Evolutionary conservation across 2,329 filamentous ascomycete genomes (phyloP).

Genomic region (Coleophoma crateriformis): DNA sequence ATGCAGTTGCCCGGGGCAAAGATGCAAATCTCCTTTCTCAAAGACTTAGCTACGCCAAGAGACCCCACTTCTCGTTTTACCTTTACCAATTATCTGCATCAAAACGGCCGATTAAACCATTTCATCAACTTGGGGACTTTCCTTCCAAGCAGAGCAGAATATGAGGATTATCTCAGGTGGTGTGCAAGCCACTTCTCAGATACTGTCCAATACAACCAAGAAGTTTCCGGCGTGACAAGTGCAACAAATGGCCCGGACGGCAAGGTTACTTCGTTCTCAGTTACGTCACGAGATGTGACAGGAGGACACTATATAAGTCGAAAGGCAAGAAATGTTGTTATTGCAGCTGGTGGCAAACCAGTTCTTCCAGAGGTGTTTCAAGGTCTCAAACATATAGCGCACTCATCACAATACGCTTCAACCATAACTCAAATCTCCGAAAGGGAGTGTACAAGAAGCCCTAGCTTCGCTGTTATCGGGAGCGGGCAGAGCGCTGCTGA

Average conservation of each 20-base stretch:
- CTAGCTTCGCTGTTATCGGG: constrained; percentile 71
- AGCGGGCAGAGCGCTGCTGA: constrained; percentile 91
- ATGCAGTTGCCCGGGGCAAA: constrained; percentile 88
- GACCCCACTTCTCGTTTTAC: constrained; percentile 86
- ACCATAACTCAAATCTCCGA: constrained; percentile 50
- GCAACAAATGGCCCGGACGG: constrained; percentile 10
- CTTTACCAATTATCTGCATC: constrained; percentile 89
- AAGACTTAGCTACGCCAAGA: constrained; percentile 83
- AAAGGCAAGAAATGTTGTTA: constrained; percentile 46
- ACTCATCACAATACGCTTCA: constrained; percentile 82
- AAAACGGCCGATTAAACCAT: constrained; percentile 72
- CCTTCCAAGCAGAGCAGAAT: constrained; percentile 77
- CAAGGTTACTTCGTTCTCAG: constrained; percentile 24
- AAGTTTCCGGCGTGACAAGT: constrained; percentile 55
- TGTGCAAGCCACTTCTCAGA: constrained; percentile 72
- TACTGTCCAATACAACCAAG: constrained; percentile 68
- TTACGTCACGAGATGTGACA: constrained; percentile 17
- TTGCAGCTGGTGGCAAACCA: constrained; percentile 64
- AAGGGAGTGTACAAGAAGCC: constrained; percentile 9
- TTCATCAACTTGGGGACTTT: constrained; percentile 90
- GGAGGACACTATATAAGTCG: constrained; percentile 33
- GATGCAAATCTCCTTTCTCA: constrained; percentile 97
- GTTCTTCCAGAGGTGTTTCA: constrained; percentile 65
- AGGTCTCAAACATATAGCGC: constrained; percentile 69
- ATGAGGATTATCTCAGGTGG: constrained; percentile 92